Percentiles rank a stretch among this genome's conserved stretches.
Conservation (phyloP, 768 basidiomycete species). For the Mycena leptocephala region DNA sequence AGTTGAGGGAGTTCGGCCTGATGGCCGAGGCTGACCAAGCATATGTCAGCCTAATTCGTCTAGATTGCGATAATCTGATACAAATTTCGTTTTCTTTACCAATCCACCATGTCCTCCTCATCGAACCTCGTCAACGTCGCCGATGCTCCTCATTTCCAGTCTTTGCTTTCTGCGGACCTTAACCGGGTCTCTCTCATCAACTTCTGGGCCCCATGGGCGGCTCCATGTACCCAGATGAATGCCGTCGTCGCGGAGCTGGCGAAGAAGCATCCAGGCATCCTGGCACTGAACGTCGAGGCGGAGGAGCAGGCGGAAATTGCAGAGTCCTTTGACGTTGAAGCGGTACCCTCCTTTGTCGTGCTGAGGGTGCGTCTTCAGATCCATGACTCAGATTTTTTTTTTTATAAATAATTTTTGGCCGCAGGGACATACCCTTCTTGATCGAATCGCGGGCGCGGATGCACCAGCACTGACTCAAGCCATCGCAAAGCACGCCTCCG, state of each 20-base stretch:
- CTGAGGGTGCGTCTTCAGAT: not conserved
- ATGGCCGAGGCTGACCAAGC: conserved; percentile 1
- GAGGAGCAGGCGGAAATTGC: conserved; percentile 87
- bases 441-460: conserved; percentile 86
- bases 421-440: conserved; percentile 67
- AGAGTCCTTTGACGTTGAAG: conserved; percentile 93
- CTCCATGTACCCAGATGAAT: conserved; percentile 93
- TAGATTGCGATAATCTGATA: conserved; percentile 2
- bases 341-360: conserved; percentile 66
- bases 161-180: conserved; percentile 83
- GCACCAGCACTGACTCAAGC: conserved; percentile 73
- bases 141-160: conserved; percentile 82
- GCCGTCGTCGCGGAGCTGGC: conserved; percentile 82
- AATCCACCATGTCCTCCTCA: conserved; percentile 25
- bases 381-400: too few species aligned
- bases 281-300: conserved; percentile 91
- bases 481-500: conserved; percentile 72
- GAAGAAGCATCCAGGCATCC: conserved; percentile 74
- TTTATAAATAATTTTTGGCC: not conserved
- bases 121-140: conserved; percentile 57
- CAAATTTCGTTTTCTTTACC: not conserved
- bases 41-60: not conserved
- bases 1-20: not conserved
- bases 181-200: conserved; percentile 88
- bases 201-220: conserved; percentile 97